Evolutionary conservation across 495 filamentous ascomycete species (phyloP).

Genomic region (Cercophora sp.): DNA sequence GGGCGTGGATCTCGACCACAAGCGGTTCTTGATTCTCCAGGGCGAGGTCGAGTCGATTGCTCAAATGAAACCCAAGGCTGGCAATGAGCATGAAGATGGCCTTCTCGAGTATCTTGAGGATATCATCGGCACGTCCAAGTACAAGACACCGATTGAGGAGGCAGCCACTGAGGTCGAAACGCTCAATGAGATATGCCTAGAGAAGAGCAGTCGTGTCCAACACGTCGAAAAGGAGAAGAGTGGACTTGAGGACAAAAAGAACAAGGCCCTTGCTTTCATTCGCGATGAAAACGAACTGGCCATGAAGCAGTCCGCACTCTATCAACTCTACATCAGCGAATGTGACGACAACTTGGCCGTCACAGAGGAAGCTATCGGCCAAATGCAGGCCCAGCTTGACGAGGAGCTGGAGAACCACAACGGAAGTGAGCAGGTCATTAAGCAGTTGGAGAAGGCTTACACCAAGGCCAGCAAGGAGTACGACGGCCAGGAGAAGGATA

Average conservation of each 20-base stretch:
- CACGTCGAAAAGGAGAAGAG: slow-evolving; percentile 98
- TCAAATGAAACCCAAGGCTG: slow-evolving; percentile 97
- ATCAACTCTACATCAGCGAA: slow-evolving; percentile 84
- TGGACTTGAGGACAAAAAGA: slow-evolving; percentile 88
- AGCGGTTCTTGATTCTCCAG: slow-evolving; percentile 94
- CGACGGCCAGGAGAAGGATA: slow-evolving; percentile 76
- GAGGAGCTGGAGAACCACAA: slow-evolving; percentile 87
- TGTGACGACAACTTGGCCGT: slow-evolving; percentile 84
- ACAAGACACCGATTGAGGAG: slow-evolving; percentile 95
- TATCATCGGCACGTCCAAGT: slow-evolving; percentile 97
- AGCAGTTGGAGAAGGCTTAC: slow-evolving; percentile 79
- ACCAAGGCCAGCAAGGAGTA: slow-evolving; percentile 75
- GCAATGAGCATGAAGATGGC: slow-evolving; percentile 91
- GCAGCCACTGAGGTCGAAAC: slow-evolving; percentile 81
- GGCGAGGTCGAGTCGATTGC: slow-evolving; percentile 98
- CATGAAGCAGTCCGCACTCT: slow-evolving; percentile 81
- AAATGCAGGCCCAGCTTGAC: slow-evolving; percentile 86
- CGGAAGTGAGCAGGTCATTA: slow-evolving; percentile 88
- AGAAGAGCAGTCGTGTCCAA: slow-evolving; percentile 91
- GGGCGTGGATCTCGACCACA: slow-evolving; percentile 95
- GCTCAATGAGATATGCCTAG: slow-evolving; percentile 88
- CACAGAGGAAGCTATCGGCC: slow-evolving; percentile 80
- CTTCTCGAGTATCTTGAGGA: slow-evolving; percentile 96
- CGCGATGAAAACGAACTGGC: slow-evolving; percentile 89
- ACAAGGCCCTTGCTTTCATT: slow-evolving; percentile 85